Base-by-base conservation (phyloP, 129 eudicot species). In the Flaveria robusta region DNA sequence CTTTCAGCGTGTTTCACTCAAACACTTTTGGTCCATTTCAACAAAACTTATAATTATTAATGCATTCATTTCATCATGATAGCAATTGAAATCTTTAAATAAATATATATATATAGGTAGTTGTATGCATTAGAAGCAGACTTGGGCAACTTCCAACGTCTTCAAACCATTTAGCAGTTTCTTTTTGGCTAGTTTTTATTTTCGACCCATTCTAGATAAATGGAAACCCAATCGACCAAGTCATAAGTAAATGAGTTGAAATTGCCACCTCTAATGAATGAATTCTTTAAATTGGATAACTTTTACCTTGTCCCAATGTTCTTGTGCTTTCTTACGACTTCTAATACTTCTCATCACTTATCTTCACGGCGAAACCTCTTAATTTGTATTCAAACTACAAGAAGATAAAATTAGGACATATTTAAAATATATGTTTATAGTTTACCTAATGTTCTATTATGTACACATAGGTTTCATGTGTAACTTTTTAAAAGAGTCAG, bases 321-420 rank as follows among this genome's bases (percentile, higher is more conserved):
- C 89, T 85, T 85, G 89, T 77, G 98, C 98, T 88, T 84, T 93
- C 66, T 81, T 81, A 13, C 89, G 87, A 70, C 50, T 87, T 83
- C 97, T 93, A 72, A 93, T 85, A 19, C 78, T 76, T 77, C 92
- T 74, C 86, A 93, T 85, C 54, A 85, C 66, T 31, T 70, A 81
- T 93, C 98, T 81, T 93, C 98, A 16, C 82, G 66, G 18, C 96
- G 98, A 31, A 93, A 81, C 85, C 81, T 90, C 85, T 93, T 90
- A 78, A 75, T 71, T 96, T 90, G 86, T 85, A 88, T 78, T 93
- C 98, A 66, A 89, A 85, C 98, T 93, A 79, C 62, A 59, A 72
- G 29, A 37, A 15, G 70, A 68, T 79, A 72, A 16, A 71, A 60
- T 68, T 23, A 74, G 66, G n/a, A 59, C 39, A 62, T 19, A 26